phyloP scores from a whole-genome alignment of 2,329 filamentous ascomycete species.

The Mycocentrospora acerina region DNA sequence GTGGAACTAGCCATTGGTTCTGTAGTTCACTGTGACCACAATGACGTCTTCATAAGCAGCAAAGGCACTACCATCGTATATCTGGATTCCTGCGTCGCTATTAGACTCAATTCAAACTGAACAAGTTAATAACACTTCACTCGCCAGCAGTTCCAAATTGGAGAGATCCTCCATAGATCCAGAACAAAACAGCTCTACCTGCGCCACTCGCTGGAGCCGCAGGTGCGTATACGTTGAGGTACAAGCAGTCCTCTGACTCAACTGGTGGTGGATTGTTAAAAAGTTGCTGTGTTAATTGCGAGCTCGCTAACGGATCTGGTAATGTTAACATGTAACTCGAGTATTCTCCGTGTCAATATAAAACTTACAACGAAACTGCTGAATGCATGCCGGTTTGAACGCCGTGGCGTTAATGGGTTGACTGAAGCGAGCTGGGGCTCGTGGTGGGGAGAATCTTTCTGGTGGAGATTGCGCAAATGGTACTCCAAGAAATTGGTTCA shows the following conservation, averaged over 20 bases:
- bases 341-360: neutral
- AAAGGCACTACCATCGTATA: slow-evolving; percentile 30
- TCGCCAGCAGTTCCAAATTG: slow-evolving; percentile 25
- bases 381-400: slow-evolving; percentile 25
- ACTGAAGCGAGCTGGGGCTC: slow-evolving; percentile 13
- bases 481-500: slow-evolving; percentile 35
- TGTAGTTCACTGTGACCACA: slow-evolving; percentile 30
- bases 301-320: slow-evolving; percentile 19
- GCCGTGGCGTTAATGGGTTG: slow-evolving; percentile 16
- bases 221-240: slow-evolving; percentile 43
- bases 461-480: slow-evolving; percentile 32
- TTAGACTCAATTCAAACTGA: neutral
- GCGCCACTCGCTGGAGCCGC: slow-evolving; percentile 10
- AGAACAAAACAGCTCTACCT: slow-evolving; percentile 31
- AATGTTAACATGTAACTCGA: neutral
- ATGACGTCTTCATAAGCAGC: slow-evolving; percentile 34
- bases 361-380: slow-evolving; percentile 25
- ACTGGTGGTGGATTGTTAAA: slow-evolving; percentile 27
- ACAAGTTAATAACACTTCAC: neutral
- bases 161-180: slow-evolving; percentile 33
- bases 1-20: slow-evolving; percentile 26
- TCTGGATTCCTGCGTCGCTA: slow-evolving; percentile 3
- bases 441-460: slow-evolving; percentile 24
- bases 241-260: slow-evolving; percentile 44
- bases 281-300: slow-evolving; percentile 12